Percentiles rank a stretch among this genome's conserved stretches.
phyloP scores from a whole-genome alignment of 2,329 filamentous ascomycete species.

The Talaromyces islandicus region DNA sequence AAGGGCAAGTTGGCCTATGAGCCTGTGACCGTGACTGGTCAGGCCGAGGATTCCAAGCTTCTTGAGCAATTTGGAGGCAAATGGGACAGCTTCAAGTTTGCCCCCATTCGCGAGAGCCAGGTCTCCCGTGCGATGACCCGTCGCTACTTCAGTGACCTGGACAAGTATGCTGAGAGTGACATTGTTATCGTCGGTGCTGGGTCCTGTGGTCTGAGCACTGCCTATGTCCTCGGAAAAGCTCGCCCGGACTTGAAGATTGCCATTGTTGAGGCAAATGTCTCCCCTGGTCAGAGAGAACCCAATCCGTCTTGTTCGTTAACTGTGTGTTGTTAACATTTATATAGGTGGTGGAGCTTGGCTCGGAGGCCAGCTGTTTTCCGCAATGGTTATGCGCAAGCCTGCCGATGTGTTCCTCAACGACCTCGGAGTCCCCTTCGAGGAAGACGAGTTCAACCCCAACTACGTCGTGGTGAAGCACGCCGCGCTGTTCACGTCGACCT shows the following conservation, averaged over 20 bases:
- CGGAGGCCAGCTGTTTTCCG: constrained; percentile 87
- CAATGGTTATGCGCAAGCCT: constrained; percentile 93
- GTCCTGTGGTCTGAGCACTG: constrained; percentile 77
- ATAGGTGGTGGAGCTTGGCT: constrained; percentile 82
- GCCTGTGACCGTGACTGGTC: constrained; percentile 34
- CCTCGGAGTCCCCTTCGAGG: constrained; percentile 77
- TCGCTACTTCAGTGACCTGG: constrained; percentile 86
- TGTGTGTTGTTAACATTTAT: background rate
- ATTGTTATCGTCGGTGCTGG: constrained; percentile 90
- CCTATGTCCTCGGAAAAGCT: constrained; percentile 75
- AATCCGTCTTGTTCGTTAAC: background rate
- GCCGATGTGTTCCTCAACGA: constrained; percentile 79
- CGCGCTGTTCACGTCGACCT: constrained; percentile 81
- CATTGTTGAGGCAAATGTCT: constrained; percentile 81
- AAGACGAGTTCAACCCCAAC: constrained; percentile 78
- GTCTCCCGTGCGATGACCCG: constrained; percentile 90
- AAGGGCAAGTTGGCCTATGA: constrained; percentile 41
- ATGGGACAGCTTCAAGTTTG: constrained; percentile 78
- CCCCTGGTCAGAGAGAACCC: constrained; percentile 48
- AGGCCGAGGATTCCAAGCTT: constrained; percentile 46
- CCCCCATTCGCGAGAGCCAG: constrained; percentile 83
- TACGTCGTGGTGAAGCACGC: constrained; percentile 94
- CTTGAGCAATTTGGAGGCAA: constrained; percentile 64
- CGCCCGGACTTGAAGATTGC: constrained; percentile 88
- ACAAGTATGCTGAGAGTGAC: constrained; percentile 85